Evolutionary conservation across 1,139 yeast genomes (phyloP), one percentile per base, ranked within the genome.

Genomic region (Taphrina flavorubra): DNA sequence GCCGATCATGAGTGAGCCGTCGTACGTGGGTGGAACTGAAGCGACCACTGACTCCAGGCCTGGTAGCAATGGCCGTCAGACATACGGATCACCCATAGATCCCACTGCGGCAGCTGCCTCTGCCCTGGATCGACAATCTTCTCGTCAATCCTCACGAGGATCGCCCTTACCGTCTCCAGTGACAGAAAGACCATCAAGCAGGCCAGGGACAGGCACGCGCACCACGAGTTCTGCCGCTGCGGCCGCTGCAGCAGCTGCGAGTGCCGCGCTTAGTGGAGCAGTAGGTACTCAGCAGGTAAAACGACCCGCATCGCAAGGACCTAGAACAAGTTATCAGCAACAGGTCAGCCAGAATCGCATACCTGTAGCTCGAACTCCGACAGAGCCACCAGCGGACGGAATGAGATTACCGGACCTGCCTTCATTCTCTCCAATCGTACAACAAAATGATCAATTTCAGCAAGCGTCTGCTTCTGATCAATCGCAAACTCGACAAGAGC

Each of bases 201-300:
- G 63, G 39, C 68, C 68, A 6, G 39, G 57, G 6, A 20, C 68
- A 2, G 68, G 67, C 20, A 16, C 60, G 1, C 60, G 49, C 14
- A 57, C 70, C 11, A 55, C 72, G 36, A 39, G 72, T 39, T 51
- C 69, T 36, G 58, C 64, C 31, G 18, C 69, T 16, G 61, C 68
- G 0, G 71, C 74, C 6, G 73, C 78, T 2, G 70, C 78, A 1
- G 69, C 76, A 0, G 74, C 77, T 0, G 75, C 74, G 2, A 65
- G 72, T 46, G 68, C 71, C 6, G 70, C 72, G 31, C 69, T 72
- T 37, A 36, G 51, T 46, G 59, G 69, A 47, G 68, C 66, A n/a
- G 49, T 51, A 13, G 51, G 57, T 6, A 16, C 40, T 14, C 58
- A 34, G 18, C 67, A 53, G 16, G 16, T 18, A 11, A 46, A 47